These are phyloP conservation scores for Globisporangium perplexum DNA, from an alignment of 352 stramenopile species.

Conservation along the genomic window DNA sequence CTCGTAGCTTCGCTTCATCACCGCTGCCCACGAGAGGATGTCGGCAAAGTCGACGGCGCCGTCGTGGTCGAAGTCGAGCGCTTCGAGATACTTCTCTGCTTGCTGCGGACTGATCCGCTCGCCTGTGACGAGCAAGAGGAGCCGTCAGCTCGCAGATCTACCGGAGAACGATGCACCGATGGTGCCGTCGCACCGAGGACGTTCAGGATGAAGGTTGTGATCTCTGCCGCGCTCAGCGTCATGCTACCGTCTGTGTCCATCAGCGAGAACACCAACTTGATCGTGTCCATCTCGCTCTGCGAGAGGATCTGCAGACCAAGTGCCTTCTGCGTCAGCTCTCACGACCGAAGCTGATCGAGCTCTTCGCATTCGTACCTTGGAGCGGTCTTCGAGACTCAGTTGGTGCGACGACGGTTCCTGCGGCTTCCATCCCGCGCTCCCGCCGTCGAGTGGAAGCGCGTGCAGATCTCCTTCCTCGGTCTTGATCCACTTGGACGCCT, in stretches of 20 bases:
- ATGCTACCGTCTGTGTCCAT: conserved; percentile 77
- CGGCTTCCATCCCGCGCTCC: too few relatives aligned
- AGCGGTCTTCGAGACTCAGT: conserved; percentile 19
- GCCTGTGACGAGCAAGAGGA: conserved; percentile 21
- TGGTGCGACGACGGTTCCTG: neutral
- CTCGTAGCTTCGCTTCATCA: conserved; percentile 67
- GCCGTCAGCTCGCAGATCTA: neutral
- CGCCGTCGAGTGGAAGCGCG: conserved; percentile 1
- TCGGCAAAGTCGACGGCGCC: conserved; percentile 70
- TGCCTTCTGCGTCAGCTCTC: neutral
- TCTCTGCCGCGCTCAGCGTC: conserved; percentile 41
- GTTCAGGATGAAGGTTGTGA: conserved; percentile 68
- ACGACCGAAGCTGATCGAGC: neutral
- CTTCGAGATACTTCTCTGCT: conserved; percentile 54
- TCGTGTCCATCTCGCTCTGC: conserved; percentile 57
- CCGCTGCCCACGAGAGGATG: conserved; percentile 66
- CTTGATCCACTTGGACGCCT: conserved; percentile 65
- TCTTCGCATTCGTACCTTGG: conserved; percentile 15
- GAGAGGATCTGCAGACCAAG: conserved; percentile 32
- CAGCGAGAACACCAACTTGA: conserved; percentile 79
- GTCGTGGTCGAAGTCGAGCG: conserved; percentile 71
- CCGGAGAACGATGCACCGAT: neutral
- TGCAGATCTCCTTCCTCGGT: conserved; percentile 26
- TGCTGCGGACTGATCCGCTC: conserved; percentile 44
- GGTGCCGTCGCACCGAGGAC: conserved; percentile 38